Evolutionary conservation across 331 rosid species (phyloP).

Genomic region (Pyracantha coccinea): DNA sequence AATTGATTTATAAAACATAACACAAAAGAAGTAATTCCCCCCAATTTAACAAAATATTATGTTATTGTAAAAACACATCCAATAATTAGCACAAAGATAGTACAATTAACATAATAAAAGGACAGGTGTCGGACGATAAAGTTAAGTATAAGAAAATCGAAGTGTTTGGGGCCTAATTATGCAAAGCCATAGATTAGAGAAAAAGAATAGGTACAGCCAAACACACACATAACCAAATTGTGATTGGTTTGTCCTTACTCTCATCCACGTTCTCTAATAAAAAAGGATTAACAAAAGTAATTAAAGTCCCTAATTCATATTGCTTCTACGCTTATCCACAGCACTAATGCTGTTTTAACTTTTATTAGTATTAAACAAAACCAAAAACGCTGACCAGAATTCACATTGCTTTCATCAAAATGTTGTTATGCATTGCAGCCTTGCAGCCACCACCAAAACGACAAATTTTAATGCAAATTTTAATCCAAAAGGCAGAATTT

Average conservation of each 20-base stretch:
- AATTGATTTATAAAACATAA: no score
- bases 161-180: conserved; percentile 6
- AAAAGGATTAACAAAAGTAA: conserved; percentile 1
- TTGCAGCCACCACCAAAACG: not conserved
- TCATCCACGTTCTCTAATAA: conserved; percentile 19
- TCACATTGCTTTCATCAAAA: conserved; percentile 10
- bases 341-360: not conserved
- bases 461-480: no score
- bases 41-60: not conserved
- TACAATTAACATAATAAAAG: conserved; percentile 10
- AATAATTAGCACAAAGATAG: not conserved
- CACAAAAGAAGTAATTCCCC: no score
- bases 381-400: not conserved
- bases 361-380: not conserved
- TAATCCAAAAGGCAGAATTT: no score
- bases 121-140: conserved; percentile 47
- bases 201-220: conserved; percentile 18
- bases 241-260: conserved; percentile 50
- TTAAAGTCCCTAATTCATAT: not conserved
- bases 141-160: conserved; percentile 15
- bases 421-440: not conserved
- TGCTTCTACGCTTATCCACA: conserved; percentile 5
- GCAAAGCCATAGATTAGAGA: not conserved
- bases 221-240: conserved; percentile 38
- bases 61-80: not conserved